A percentile compares a stretch with the other conserved stretches of the same genome.
phyloP scores from a whole-genome alignment of 129 eudicot genomes.

The Pittosporum tobira region DNA sequence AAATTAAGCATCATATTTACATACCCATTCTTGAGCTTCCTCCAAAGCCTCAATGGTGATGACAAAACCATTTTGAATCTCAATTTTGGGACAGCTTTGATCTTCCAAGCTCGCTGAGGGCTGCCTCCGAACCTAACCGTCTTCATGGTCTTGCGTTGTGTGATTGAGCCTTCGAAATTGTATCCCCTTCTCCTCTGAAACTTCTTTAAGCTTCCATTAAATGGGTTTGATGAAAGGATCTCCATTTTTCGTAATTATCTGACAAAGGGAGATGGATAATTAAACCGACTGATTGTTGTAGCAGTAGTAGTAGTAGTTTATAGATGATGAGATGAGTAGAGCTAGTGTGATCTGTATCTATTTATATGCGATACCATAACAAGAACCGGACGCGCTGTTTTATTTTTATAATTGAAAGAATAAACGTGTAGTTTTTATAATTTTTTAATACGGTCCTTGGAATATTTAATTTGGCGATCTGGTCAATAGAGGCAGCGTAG shows the following conservation, averaged over 20 bases:
- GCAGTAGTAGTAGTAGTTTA: no score
- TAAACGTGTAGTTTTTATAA: no score
- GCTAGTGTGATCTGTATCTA: no score
- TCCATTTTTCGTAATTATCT: neutral
- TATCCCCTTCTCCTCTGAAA: conserved; percentile 30
- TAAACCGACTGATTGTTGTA: no score
- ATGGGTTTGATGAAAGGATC: conserved; percentile 3
- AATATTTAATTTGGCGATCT: no score
- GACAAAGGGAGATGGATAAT: no score
- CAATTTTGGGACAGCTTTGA: conserved; percentile 31
- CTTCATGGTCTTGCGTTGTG: conserved; percentile 19
- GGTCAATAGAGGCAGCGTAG: no score
- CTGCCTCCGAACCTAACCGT: conserved; percentile 27
- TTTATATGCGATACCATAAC: no score
- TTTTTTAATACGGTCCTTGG: no score
- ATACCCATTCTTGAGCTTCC: conserved; percentile 46
- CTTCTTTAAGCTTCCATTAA: conserved; percentile 9
- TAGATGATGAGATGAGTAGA: no score
- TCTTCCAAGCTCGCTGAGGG: conserved; percentile 33
- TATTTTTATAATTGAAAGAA: no score
- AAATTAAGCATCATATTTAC: conserved; percentile 47
- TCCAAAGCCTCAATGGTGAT: conserved; percentile 43
- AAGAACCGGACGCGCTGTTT: no score
- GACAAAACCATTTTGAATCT: conserved; percentile 20
- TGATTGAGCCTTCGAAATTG: conserved; percentile 10